phyloP scores from a whole-genome alignment of 2,329 filamentous ascomycete genomes.

The Phoma sp. region DNA sequence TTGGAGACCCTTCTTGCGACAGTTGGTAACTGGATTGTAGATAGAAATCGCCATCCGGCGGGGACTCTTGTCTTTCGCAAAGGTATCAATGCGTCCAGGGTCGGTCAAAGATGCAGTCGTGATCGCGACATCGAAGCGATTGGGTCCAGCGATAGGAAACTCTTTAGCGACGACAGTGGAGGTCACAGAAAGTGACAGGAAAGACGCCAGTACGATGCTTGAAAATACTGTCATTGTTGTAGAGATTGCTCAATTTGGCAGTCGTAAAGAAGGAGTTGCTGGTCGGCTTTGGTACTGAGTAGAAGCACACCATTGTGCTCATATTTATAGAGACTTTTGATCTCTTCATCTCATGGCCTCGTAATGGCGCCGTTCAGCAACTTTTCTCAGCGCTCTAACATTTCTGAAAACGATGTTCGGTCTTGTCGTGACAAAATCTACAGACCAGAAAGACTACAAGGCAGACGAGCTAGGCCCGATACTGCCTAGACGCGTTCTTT shows the following conservation, averaged over 20 bases:
- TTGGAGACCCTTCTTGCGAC: constrained; percentile 11
- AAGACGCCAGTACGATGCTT: neutral
- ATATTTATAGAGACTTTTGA: neutral
- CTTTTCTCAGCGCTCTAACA: neutral
- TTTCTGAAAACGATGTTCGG: neutral
- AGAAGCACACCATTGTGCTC: neutral
- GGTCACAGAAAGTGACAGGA: neutral
- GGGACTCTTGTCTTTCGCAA: constrained; percentile 21
- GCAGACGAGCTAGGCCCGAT: neutral
- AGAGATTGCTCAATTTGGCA: neutral
- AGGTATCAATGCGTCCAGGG: constrained; percentile 26
- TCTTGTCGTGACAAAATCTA: neutral
- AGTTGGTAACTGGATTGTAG: constrained; percentile 28
- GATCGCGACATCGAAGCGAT: constrained; percentile 21
- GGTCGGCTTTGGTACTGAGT: neutral
- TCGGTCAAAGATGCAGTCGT: constrained; percentile 26
- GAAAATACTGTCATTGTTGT: too few relatives aligned
- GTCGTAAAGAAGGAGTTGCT: neutral
- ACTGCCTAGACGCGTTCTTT: neutral
- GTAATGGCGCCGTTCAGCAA: too few relatives aligned
- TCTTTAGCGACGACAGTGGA: neutral
- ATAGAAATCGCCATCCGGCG: constrained; percentile 34
- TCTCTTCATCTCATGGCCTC: too few relatives aligned
- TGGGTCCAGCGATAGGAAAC: constrained; percentile 21
- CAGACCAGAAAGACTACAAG: neutral